These are phyloP conservation scores for Rhytidiadelphus loreus DNA, from an alignment of 225 moss, liverwort and hornwort species.

Conservation along the genomic window DNA sequence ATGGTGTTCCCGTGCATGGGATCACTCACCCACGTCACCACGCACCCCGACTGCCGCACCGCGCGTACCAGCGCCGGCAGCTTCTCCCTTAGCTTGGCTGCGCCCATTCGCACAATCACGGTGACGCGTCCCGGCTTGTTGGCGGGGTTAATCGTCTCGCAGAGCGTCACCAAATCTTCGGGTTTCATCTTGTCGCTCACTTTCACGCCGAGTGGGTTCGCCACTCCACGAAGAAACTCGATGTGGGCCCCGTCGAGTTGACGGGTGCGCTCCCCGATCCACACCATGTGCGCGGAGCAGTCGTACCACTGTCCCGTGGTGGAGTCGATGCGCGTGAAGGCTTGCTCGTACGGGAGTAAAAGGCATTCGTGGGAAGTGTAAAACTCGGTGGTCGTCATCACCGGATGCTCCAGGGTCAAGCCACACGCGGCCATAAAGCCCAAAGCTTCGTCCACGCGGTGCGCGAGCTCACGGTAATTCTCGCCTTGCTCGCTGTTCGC, in stretches of 20 bases:
- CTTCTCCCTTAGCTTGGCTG: conserved; percentile 18
- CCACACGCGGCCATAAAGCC: conserved; percentile 47
- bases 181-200: conserved; percentile 54
- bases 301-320: conserved; percentile 44
- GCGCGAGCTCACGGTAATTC: conserved; percentile 32
- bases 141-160: conserved; percentile 19
- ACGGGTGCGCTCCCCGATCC: conserved; percentile 45
- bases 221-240: conserved; percentile 68
- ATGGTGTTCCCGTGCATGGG: conserved; percentile 91
- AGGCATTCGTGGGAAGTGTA: conserved; percentile 51
- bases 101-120: conserved; percentile 46
- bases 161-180: conserved; percentile 20
- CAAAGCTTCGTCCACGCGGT: conserved; percentile 37
- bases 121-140: conserved; percentile 38
- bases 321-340: conserved; percentile 37
- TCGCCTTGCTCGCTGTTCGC: conserved; percentile 60
- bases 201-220: conserved; percentile 44
- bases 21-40: conserved; percentile 87
- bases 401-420: conserved; percentile 26
- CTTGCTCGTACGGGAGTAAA: conserved; percentile 45
- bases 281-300: conserved; percentile 47
- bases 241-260: conserved; percentile 52
- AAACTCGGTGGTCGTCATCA: conserved; percentile 38
- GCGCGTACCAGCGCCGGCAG: conserved; percentile 41
- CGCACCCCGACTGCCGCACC: conserved; percentile 43